Conservation (phyloP, 192 early-diverging fungal genomes). For the Hyaloraphidium curvatum region DNA sequence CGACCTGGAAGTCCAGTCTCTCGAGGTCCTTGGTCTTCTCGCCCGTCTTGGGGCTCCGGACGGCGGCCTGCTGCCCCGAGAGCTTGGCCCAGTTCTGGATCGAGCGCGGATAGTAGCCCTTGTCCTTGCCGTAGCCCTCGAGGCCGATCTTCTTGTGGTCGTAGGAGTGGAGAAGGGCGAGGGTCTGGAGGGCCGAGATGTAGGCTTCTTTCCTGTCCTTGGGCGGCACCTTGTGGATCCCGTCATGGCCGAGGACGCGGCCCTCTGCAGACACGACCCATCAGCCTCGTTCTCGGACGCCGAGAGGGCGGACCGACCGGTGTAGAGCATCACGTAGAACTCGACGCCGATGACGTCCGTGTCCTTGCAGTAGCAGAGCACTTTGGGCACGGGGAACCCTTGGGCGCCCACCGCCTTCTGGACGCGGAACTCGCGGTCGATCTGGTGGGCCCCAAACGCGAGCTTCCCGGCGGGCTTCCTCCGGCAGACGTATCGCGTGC, state of each 20-base stretch:
- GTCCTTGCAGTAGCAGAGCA: conserved; percentile 1
- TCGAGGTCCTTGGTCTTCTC: background rate
- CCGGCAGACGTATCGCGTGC: background rate
- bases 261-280: too few species aligned
- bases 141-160: conserved; percentile 1
- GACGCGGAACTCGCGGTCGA: conserved; percentile 4
- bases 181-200: background rate
- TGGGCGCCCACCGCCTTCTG: background rate
- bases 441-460: background rate
- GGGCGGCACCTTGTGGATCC: background rate
- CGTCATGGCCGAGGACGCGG: background rate
- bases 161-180: conserved; percentile 2
- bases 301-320: too few species aligned
- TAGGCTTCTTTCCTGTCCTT: background rate
- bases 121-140: background rate
- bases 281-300: too few species aligned
- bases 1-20: background rate
- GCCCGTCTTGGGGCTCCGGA: background rate
- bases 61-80: background rate
- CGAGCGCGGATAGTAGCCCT: background rate
- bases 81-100: background rate
- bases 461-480: background rate
- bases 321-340: background rate
- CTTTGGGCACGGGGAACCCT: background rate
- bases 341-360: background rate